These are phyloP conservation scores for Exophiala dermatitidis DNA, from an alignment of 2,329 filamentous ascomycete species.

Conservation along the genomic window DNA sequence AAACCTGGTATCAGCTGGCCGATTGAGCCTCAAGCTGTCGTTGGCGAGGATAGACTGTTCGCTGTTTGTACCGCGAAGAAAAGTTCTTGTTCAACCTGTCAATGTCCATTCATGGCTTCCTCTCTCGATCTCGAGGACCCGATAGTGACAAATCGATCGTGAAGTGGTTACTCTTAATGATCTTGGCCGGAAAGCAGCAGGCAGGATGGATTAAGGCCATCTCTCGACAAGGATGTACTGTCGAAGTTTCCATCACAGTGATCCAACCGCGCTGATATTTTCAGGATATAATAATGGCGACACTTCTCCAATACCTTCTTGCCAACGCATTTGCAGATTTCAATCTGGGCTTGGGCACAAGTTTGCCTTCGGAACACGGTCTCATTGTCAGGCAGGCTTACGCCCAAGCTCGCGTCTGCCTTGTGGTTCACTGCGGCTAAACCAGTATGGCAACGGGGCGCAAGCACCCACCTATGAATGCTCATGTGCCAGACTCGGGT, in stretches of 20 bases:
- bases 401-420: background rate
- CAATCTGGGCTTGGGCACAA: constrained; percentile 20
- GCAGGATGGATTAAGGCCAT: background rate
- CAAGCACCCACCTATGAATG: constrained; percentile 7
- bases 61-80: constrained; percentile 10
- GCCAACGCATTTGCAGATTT: constrained; percentile 20
- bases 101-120: constrained; percentile 3
- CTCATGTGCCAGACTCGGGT: constrained; percentile 6
- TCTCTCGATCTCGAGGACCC: background rate
- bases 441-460: constrained; percentile 14
- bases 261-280: background rate
- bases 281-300: constrained; percentile 14
- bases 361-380: constrained; percentile 3
- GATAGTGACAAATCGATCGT: constrained; percentile 16
- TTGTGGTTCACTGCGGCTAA: background rate
- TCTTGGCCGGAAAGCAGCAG: constrained; percentile 14
- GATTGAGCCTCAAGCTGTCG: constrained; percentile 4
- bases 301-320: constrained; percentile 13
- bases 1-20: constrained; percentile 6
- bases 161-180: constrained; percentile 6
- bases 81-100: constrained; percentile 15
- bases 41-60: constrained; percentile 12
- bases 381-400: background rate
- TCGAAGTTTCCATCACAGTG: background rate
- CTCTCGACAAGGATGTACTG: constrained; percentile 16